Base-by-base conservation (phyloP, 148 eudicot species). In the Vaccinium myrtillus region DNA sequence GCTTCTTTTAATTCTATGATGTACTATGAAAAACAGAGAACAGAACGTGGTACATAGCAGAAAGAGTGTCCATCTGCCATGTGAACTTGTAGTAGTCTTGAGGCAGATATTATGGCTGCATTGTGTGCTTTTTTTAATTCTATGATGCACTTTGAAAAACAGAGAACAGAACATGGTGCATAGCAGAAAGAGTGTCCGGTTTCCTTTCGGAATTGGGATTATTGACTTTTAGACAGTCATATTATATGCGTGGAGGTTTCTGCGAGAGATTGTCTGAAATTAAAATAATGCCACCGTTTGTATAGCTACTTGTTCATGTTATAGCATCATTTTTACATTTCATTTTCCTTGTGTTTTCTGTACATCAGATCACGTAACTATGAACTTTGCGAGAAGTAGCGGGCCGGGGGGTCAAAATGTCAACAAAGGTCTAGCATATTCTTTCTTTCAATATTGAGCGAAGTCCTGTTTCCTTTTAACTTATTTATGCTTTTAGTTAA, bases 381-480 rank as follows among this genome's bases (percentile, higher is more conserved):
- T 93, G 77, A 92, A 86, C 88, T 90, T 92, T 87, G 98, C 98
- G 11, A 90, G 93, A 87, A 95, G 96, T 87, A 93, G 98, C 50
- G 96, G 98, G 16, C 93, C 98, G 82, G 98, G 98, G 84, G 98
- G 98, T 87, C 98, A 93, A 91, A 92, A 93, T 90, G 94, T 91
- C 86, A 93, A 92, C 82, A 94, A 93, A 95, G 98, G 98, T 95
- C 11, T 65, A 87, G 69, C 63, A 75, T 49, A 19, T 79, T 56
- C 48, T 32, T 8, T 79, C 54, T 82, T 77, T 65, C 83, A 25
- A 67, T 50, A 67, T 56, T 2, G 75, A 78, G 54, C 12, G 27
- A 58, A 3, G 16, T 55, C 43, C 16, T 78, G 16, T 6, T 61
- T 82, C 81, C 14, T 30, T 32, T 75, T 14, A n/a, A 49, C 1